phyloP scores from a whole-genome alignment of 192 early-diverging fungal species.

The Coemansia sp. region DNA sequence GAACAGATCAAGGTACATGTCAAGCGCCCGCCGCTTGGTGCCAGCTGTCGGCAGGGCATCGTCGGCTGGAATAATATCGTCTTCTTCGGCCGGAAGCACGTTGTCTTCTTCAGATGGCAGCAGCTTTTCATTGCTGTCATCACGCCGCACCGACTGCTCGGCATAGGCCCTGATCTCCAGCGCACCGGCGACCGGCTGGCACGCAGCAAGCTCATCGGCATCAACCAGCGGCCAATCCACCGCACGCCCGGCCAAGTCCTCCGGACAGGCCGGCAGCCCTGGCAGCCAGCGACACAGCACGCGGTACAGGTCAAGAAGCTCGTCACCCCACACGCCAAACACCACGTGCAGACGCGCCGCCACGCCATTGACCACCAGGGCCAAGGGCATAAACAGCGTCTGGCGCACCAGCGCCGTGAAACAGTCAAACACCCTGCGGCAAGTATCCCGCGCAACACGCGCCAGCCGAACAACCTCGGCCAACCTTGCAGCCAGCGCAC shows the following conservation, averaged over 20 bases:
- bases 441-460: slow-evolving; percentile 12
- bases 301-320: slow-evolving; percentile 12
- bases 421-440: slow-evolving; percentile 16
- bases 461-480: slow-evolving; percentile 15
- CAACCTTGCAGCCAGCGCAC: slow-evolving; percentile 12
- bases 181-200: not conserved
- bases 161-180: not conserved
- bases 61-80: too few species aligned
- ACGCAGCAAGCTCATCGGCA: not conserved
- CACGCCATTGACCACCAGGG: slow-evolving; percentile 25
- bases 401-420: slow-evolving; percentile 28
- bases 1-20: not conserved
- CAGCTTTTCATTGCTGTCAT: too few species aligned
- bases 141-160: not conserved
- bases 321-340: slow-evolving; percentile 23
- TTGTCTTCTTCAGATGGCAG: too few species aligned
- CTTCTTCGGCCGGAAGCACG: not conserved
- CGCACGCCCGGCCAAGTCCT: slow-evolving; percentile 5
- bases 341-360: slow-evolving; percentile 22
- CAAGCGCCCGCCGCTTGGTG: not conserved
- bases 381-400: slow-evolving; percentile 40
- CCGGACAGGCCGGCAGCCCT: slow-evolving; percentile 28
- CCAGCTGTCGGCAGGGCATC: not conserved
- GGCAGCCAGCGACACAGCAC: slow-evolving; percentile 27
- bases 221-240: not conserved